Percentiles rank a stretch among this genome's conserved stretches.
phyloP scores from a whole-genome alignment of 2,329 filamentous ascomycete genomes.

The Coniella vitis region DNA sequence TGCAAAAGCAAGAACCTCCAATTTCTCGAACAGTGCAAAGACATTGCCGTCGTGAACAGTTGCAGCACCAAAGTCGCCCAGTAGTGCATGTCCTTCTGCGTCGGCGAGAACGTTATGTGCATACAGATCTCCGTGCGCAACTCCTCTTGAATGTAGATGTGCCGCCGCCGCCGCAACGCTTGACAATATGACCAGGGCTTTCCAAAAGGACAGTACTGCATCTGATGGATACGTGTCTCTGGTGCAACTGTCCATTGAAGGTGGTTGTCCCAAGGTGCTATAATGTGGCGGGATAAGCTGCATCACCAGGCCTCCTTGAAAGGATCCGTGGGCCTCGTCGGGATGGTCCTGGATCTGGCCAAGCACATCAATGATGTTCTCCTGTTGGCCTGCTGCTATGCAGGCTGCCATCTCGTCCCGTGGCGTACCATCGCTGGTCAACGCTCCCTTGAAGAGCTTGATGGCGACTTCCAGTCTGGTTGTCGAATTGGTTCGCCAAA shows the following conservation, averaged over 20 bases:
- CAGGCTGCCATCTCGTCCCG: slow-evolving; percentile 43
- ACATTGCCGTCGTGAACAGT: slow-evolving; percentile 32
- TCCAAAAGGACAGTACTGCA: slow-evolving; percentile 23
- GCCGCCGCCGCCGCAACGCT: slow-evolving; percentile 35
- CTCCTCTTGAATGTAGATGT: slow-evolving; percentile 37
- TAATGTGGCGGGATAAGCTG: slow-evolving; percentile 39
- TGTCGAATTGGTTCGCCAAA: slow-evolving; percentile 26
- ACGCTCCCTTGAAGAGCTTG: slow-evolving; percentile 41
- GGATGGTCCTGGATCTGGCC: slow-evolving; percentile 36
- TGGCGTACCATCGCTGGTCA: slow-evolving; percentile 41
- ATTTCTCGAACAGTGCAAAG: slow-evolving; percentile 27
- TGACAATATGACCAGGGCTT: slow-evolving; percentile 30
- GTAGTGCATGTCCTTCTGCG: slow-evolving; percentile 33
- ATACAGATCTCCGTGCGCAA: slow-evolving; percentile 41
- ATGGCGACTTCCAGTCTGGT: slow-evolving; percentile 34
- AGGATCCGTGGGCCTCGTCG: slow-evolving; percentile 21
- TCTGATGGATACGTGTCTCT: slow-evolving; percentile 33
- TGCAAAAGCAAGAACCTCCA: slow-evolving; percentile 42
- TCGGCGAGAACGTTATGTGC: slow-evolving; percentile 41
- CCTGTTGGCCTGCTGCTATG: slow-evolving; percentile 37
- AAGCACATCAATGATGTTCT: slow-evolving; percentile 38
- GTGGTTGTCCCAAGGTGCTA: slow-evolving; percentile 35
- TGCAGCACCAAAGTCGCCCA: slow-evolving; percentile 42
- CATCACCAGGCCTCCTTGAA: slow-evolving; percentile 36
- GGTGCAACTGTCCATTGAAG: slow-evolving; percentile 38